Conservation (phyloP, 2,329 filamentous ascomycete genomes). For the Tolypocladium endophyticum region DNA sequence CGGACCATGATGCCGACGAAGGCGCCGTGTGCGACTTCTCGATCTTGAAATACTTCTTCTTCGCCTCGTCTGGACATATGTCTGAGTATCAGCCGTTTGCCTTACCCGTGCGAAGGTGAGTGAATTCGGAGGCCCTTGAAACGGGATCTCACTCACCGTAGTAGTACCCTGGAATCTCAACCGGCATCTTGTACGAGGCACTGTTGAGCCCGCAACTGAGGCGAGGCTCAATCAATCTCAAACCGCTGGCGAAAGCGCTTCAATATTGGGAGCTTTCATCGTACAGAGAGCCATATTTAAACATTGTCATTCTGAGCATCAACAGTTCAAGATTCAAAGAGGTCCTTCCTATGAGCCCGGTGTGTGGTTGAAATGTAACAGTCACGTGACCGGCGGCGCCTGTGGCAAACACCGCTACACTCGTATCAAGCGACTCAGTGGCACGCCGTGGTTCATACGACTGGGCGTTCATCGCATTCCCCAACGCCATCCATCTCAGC, state of each 20-base stretch:
- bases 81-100: not conserved
- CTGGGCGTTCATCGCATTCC: too few relatives aligned
- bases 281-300: not conserved
- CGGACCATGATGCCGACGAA: slow-evolving; percentile 39
- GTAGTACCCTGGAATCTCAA: slow-evolving; percentile 42
- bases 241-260: not conserved
- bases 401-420: not conserved
- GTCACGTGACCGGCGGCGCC: not conserved
- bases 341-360: not conserved
- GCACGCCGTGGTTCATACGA: not conserved
- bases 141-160: slow-evolving; percentile 28
- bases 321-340: not conserved
- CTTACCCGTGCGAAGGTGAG: not conserved
- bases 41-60: slow-evolving; percentile 59
- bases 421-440: not conserved
- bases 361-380: not conserved
- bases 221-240: not conserved
- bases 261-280: not conserved
- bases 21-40: slow-evolving; percentile 46
- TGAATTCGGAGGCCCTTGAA: not conserved
- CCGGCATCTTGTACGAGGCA: slow-evolving; percentile 15
- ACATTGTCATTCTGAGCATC: not conserved
- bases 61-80: slow-evolving; percentile 38
- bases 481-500: not conserved
- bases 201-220: not conserved